Evolutionary conservation across 441 rosid species (phyloP), one percentile per base, ranked within the genome.

Genomic region (Melastoma candidum): DNA sequence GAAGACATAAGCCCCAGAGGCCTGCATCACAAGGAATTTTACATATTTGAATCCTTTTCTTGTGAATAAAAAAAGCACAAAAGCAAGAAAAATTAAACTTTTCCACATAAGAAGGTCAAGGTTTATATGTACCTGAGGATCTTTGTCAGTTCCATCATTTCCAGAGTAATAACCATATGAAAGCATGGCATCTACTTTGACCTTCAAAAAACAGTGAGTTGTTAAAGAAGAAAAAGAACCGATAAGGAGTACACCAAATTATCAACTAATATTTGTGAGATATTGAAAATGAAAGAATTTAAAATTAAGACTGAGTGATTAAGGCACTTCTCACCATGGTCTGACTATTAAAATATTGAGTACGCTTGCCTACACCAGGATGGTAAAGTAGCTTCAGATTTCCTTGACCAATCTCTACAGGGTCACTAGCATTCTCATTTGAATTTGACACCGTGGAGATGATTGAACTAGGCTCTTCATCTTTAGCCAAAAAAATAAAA

Each of bases 1-100:
- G 67, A 90, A 90, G 54, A 90, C 77, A 68, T 85, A 90, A 10
- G 96, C 96, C 65, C 95, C 87, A 2, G 96, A 87, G 59, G 68
- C 71, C 80, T 87, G 81, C 58, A 58, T 61, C 12, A 36, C 17
- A 62, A 13, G 49, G 47, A 48, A 47, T 12, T 44, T 32, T 29
- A 29, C 36, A 3, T 29, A 3, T 6, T 29, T 3, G 5, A 29
- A 3, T 6, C 7, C 36, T 2, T 29, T 29, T 29, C 36, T 29
- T 29, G 36, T 3, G 36, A 29, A 17, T 17, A 17, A 3, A 29
- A 29, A 29, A 3, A 29, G 36, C 36, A 29, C 36, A 29, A 29
- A 29, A 29, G 36, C 36, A 29, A 29, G 36, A 29, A 29, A 29
- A 29, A 29, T 29, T 29, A 29, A 29, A 3, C 36, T 29, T 29